Base-by-base conservation (phyloP, 805 yeast genomes). In the Candida maesae region DNA sequence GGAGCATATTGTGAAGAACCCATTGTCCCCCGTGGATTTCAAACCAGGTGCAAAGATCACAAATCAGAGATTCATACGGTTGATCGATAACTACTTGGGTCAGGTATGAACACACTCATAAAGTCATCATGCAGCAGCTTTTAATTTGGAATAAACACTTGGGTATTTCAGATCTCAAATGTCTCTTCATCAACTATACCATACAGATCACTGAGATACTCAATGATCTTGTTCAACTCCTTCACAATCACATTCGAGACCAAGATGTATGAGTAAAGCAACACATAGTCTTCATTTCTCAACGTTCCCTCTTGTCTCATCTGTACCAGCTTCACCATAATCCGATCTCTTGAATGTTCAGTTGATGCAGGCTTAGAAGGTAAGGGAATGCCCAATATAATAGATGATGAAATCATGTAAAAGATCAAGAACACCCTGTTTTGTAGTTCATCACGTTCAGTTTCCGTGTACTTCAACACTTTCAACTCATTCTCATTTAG, bases 331-430 rank as follows among this genome's bases (percentile, higher is more conserved):
- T 83, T 84, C 34, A 69, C 74, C 47, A 85, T 67, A 66, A 86
- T 68, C 25, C 89, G 61, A 46, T 81, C 86, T 50, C 80, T 76
- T 1, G 93, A 81, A 55, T 81, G 84, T 32, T 76, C 84, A 0
- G 88, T 81, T 0, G 86, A 79, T 0, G 93, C 91, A 1, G 90
- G 81, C 50, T 79, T 80, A 18, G 73, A 76, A 0, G 95, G 95
- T 18, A 86, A 56, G 2, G 95, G 95, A 42, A 84, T 77, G 3
- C 89, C 88, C 9, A 86, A 64, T 32, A 78, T 73, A 65, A 86
- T 68, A 0, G 95, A 84, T 10, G 91, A 79, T 2, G 95, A 79
- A 13, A 82, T 64, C 82, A 81, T 80, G 64, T 87, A 87, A 57
- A 86, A 86, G 6, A 83, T 78, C 44, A 86, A 64, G 49, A 86